Base-by-base conservation (phyloP, 2,329 filamentous ascomycete species). In the Epichloe brachyelytri region DNA sequence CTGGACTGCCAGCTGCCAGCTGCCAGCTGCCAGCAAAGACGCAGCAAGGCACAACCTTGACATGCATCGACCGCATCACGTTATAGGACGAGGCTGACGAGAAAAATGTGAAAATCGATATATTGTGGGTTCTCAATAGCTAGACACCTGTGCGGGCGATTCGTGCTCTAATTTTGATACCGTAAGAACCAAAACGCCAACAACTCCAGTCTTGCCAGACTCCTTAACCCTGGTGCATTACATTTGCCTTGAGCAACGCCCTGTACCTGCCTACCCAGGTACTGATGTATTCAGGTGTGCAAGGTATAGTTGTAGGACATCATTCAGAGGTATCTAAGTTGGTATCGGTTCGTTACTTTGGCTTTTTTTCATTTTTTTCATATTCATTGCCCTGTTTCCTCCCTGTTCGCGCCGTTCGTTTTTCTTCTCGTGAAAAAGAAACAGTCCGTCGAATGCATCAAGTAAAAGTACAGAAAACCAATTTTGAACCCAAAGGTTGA, bases 141-240 rank as follows among this genome's bases (percentile, higher is more conserved):
- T 26, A 19, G 26, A 14, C 43, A 46, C 43, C 41, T 43, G 34
- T 33, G 19, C 11, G n/a, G 34, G 37, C 17, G 15, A 51, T 36
- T 11, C 19, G 44, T 38, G 14, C 26, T 47, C 20, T 10, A 48
- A 43, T 2, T 34, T 33, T 41, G 15, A 48, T 43, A 51, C 49
- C 38, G n/a, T 14, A 10, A 26, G 8, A 17, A 34, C 20, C 37
- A 15, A 40, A 33, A 46, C 53, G 47, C 50, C 48, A 39, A 17
- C 34, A 52, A 50, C 50, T 50, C 50, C 47, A 33, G 26, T 43
- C 46, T 40, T 41, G 30, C 34, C 7, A 45, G 20, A 38, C 39
- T 44, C 41, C 43, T 39, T n/a, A 5, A 10, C 11, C 7, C 38
- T 43, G 10, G 22, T 26, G 37, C 20, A 26, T 40, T 33, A 8